Evolutionary conservation across 2,329 filamentous ascomycete species (phyloP).

Genomic region (Phoma sp.): DNA sequence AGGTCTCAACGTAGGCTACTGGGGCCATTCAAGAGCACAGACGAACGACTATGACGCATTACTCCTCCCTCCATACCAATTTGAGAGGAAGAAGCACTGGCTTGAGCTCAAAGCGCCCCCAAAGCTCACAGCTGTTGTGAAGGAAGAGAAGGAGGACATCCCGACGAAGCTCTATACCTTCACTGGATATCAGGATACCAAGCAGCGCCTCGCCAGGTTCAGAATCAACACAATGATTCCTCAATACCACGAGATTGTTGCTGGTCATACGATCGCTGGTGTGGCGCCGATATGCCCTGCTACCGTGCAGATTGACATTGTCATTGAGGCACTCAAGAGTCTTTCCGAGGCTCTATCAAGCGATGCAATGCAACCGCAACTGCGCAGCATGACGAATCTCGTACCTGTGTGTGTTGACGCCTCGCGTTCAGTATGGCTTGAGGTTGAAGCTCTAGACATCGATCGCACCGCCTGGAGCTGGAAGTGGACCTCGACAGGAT

Average conservation of each 20-base stretch:
- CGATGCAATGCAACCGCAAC: constrained; percentile 4
- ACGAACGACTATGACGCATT: constrained; percentile 43
- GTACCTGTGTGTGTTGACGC: constrained; percentile 34
- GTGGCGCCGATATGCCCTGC: constrained; percentile 49
- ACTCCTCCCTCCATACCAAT: constrained; percentile 40
- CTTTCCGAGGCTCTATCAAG: constrained; percentile 30
- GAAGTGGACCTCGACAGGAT: constrained; percentile 27
- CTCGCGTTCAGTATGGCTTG: constrained; percentile 37
- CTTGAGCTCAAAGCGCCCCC: constrained; percentile 10
- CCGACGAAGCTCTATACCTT: constrained; percentile 24
- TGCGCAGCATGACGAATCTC: constrained; percentile 10
- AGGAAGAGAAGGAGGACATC: neutral
- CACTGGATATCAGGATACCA: constrained; percentile 14
- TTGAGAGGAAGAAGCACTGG: constrained; percentile 32
- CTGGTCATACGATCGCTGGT: constrained; percentile 50
- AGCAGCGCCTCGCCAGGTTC: constrained; percentile 43
- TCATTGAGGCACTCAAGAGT: constrained; percentile 40
- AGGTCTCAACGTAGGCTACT: constrained; percentile 47
- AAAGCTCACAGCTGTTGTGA: neutral
- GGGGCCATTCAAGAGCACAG: constrained; percentile 31
- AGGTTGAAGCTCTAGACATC: constrained; percentile 27
- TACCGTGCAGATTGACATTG: constrained; percentile 48
- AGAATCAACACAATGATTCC: constrained; percentile 49
- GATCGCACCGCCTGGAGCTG: constrained; percentile 35
- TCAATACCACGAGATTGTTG: constrained; percentile 45